A percentile compares a stretch with the other conserved stretches of the same genome.
These are phyloP conservation scores for Buddleja alternifolia DNA, from an alignment of 257 asterid genomes.

Conservation along the genomic window DNA sequence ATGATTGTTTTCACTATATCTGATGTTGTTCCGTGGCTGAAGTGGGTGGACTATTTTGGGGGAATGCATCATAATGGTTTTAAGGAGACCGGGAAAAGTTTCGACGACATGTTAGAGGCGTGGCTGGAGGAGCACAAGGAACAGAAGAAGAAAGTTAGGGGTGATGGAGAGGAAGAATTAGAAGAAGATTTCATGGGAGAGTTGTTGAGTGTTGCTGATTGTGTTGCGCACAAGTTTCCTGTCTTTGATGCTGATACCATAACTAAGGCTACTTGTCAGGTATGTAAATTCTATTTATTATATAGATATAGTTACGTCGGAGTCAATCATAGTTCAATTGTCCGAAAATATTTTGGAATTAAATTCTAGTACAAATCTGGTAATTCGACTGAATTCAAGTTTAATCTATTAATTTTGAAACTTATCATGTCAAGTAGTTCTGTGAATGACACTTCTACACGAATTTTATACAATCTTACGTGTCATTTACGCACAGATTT, in stretches of 20 bases:
- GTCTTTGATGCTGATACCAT: constrained; percentile 39
- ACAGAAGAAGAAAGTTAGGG: background rate
- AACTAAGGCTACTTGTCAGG: constrained; percentile 38
- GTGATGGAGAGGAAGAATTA: background rate
- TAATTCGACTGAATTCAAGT: too few relatives aligned
- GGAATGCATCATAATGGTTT: constrained; percentile 16
- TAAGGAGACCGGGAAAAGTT: constrained; percentile 16
- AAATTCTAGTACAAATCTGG: too few relatives aligned
- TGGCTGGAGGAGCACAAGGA: constrained; percentile 37
- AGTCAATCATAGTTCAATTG: too few relatives aligned
- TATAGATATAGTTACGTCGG: too few relatives aligned
- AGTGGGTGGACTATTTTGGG: constrained; percentile 30
- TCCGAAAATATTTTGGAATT: too few relatives aligned
- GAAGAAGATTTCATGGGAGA: constrained; percentile 33
- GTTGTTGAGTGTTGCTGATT: constrained; percentile 27
- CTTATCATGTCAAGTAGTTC: too few relatives aligned
- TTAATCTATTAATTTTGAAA: too few relatives aligned
- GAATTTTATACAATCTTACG: too few relatives aligned
- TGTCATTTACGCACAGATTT: too few relatives aligned
- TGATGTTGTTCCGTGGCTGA: constrained; percentile 31
- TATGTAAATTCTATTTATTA: background rate
- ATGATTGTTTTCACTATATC: constrained; percentile 28
- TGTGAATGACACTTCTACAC: too few relatives aligned
- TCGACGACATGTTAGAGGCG: constrained; percentile 23
- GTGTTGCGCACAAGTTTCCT: constrained; percentile 28